Percentiles rank a stretch among this genome's conserved stretches.
These are phyloP conservation scores for Kwoniella shivajii DNA, from an alignment of 1,284 basidiomycete species.

Conservation along the genomic window DNA sequence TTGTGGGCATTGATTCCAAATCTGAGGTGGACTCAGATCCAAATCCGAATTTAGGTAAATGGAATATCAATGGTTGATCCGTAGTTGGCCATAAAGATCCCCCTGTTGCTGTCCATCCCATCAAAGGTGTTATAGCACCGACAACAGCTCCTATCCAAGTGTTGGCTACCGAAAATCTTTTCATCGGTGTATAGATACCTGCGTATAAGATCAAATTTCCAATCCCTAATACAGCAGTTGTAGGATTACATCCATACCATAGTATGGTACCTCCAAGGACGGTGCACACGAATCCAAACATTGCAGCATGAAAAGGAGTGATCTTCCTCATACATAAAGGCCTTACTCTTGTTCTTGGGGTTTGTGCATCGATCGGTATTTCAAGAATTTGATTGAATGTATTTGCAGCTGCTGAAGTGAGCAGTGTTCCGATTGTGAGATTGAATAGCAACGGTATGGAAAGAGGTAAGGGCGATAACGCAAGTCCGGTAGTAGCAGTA, in stretches of 20 bases:
- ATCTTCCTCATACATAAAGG: slow-evolving; percentile 86
- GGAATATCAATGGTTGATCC: slow-evolving; percentile 59
- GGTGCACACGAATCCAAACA: slow-evolving; percentile 76
- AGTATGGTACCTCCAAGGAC: slow-evolving; percentile 75
- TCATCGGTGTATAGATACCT: slow-evolving; percentile 90
- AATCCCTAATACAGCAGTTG: slow-evolving; percentile 79
- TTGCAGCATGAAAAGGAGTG: slow-evolving; percentile 78
- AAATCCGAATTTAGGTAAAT: slow-evolving; percentile 25
- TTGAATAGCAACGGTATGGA: slow-evolving; percentile 80
- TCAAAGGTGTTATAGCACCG: slow-evolving; percentile 89
- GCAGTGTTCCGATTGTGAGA: slow-evolving; percentile 82
- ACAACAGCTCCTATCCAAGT: slow-evolving; percentile 96
- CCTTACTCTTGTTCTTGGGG: slow-evolving; percentile 83
- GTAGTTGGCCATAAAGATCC: slow-evolving; percentile 71
- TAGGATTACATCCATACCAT: slow-evolving; percentile 83
- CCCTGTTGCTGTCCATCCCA: slow-evolving; percentile 97
- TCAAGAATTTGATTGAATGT: slow-evolving; percentile 94
- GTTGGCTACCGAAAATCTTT: slow-evolving; percentile 83
- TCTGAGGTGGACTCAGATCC: too few species aligned
- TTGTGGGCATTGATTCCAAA: slow-evolving; percentile 10
- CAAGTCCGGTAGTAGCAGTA: slow-evolving; percentile 89
- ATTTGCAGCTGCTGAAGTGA: slow-evolving; percentile 93
- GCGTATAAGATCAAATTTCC: slow-evolving; percentile 89
- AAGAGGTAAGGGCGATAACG: slow-evolving; percentile 82
- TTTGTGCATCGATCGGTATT: slow-evolving; percentile 94